Evolutionary conservation across 257 asterid species (phyloP), one percentile per base, ranked within the genome.

Genomic region (Gardenia jasminoides): DNA sequence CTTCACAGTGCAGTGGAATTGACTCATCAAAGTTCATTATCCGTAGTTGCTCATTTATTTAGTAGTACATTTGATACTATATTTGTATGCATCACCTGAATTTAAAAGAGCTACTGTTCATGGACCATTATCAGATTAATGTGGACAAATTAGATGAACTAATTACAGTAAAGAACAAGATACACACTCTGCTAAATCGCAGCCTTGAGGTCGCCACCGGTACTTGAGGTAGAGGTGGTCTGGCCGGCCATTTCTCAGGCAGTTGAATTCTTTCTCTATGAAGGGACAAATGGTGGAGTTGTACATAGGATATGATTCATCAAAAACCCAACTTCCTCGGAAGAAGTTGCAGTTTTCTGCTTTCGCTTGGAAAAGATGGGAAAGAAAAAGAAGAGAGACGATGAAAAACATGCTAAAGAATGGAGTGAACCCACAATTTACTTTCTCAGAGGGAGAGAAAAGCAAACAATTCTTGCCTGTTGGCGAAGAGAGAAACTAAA

Each of bases 221-320:
- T 79, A 86, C 22, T 83, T 79, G 48, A 83, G 85, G 77, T 88
- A 87, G 2, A 64, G 77, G 41, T 56, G 50, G 72, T 90, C 91
- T n/a, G 81, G 74, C 68, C 92, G 90, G 39, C 94, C 92, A 67
- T 85, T 88, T 47, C 75, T 82, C 66, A 65, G 66, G 81, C 94
- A 90, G 54, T 88, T 83, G 72, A 90, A 88, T 17, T 76, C 89
- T 70, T 81, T 82, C 24, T 78, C 28, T 26, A 88, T 78, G 66
- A 88, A 86, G 3, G 94, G 94, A 26, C 94, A 90, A 8, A 22
- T 68, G 56, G 76, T 15, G 0, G 90, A 72, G 24, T 75, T 74
- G 81, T 90, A 90, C 17, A 87, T 75, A 26, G 91, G 94, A 56
- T 87, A 87, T n/a, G 87, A 85, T 26, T 82, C 46, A 50, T 90